Evolutionary conservation across 2,329 filamentous ascomycete species (phyloP).

Genomic region (Colletotrichum cordylinicola): DNA sequence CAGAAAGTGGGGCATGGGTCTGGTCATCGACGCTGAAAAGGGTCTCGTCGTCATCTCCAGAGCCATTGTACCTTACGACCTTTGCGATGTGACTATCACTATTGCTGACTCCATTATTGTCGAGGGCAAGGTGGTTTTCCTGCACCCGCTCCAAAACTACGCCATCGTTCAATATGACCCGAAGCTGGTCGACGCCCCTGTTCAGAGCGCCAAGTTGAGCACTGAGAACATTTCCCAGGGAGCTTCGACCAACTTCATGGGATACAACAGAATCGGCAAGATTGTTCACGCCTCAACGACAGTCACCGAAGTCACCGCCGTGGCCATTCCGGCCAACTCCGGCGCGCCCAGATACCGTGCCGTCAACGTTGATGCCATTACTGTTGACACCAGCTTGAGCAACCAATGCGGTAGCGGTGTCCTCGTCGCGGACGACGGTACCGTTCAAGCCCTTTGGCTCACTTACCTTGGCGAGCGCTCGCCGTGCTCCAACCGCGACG

Average conservation of each 20-base stretch:
- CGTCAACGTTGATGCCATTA: slow-evolving; percentile 95
- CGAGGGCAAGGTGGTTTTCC: slow-evolving; percentile 90
- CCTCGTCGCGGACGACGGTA: slow-evolving; percentile 85
- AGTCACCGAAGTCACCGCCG: slow-evolving; percentile 96
- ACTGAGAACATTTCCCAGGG: slow-evolving; percentile 87
- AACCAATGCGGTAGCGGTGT: slow-evolving; percentile 95
- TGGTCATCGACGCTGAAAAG: slow-evolving; percentile 97
- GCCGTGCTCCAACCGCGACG: slow-evolving; percentile 80
- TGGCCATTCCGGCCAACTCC: slow-evolving; percentile 93
- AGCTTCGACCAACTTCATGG: slow-evolving; percentile 93
- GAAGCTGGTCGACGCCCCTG: slow-evolving; percentile 88
- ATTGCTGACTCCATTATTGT: slow-evolving; percentile 97
- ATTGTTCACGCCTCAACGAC: slow-evolving; percentile 94
- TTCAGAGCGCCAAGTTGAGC: slow-evolving; percentile 86
- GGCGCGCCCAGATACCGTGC: slow-evolving; percentile 92
- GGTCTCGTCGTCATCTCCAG: slow-evolving; percentile 93
- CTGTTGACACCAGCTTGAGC: slow-evolving; percentile 90
- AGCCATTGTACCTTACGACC: slow-evolving; percentile 93
- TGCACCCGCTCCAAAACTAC: slow-evolving; percentile 97
- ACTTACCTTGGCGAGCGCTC: slow-evolving; percentile 94
- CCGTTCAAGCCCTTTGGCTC: slow-evolving; percentile 94
- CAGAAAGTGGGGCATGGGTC: slow-evolving; percentile 90
- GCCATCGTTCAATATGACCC: slow-evolving; percentile 95
- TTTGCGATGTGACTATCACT: slow-evolving; percentile 95
- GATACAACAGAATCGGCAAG: slow-evolving; percentile 95